Evolutionary conservation across 1,284 basidiomycete species (phyloP), one percentile per base, ranked within the genome.

Genomic region (Thelephora terrestris): DNA sequence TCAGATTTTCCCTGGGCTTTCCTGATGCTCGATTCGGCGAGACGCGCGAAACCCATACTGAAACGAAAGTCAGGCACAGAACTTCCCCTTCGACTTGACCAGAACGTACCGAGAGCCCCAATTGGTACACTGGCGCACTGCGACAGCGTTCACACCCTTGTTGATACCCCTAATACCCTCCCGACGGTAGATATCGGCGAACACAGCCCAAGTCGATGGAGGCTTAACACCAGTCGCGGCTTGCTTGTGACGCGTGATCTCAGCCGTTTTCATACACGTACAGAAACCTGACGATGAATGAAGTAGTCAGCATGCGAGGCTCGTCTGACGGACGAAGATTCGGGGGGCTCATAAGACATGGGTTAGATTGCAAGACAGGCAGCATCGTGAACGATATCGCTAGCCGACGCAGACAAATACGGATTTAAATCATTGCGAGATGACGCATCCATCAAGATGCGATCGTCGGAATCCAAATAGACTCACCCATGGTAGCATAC

Each of bases 121-220:
- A 74, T 99, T 99, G 46, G 96, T 99, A 66, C 91, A 94, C 68
- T 98, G 95, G 46, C 95, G 83, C 44, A 98, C 76, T 46, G 94
- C 96, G 45, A 99, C 96, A 21, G 96, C 96, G 61, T 99, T 98
- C 53, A 99, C 96, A 69, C 96, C 96, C 75, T 98, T 99, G 80
- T 99, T 99, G 62, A 99, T 94, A 50, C 96, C 96, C 47, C 81
- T 79, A 64, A 99, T 78, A 63, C 96, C 96, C 61, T 97, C 96
- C 47, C 84, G 76, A 47, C 85, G 79, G 70, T 93, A 97, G 58
- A 99, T 99, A 62, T 98, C 93, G 56, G 74, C 81, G 61, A 99
- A 98, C 39, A 98, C 85, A 47, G 85, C 85, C 81, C 90, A 96
- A 5, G 94, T 99, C 40, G 91, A 95, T 43, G 90, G 91, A 9